Percentiles rank a stretch among this genome's conserved stretches.
phyloP scores from a whole-genome alignment of 2,329 filamentous ascomycete genomes.

The Pseudovirgaria hyperparasitica region DNA sequence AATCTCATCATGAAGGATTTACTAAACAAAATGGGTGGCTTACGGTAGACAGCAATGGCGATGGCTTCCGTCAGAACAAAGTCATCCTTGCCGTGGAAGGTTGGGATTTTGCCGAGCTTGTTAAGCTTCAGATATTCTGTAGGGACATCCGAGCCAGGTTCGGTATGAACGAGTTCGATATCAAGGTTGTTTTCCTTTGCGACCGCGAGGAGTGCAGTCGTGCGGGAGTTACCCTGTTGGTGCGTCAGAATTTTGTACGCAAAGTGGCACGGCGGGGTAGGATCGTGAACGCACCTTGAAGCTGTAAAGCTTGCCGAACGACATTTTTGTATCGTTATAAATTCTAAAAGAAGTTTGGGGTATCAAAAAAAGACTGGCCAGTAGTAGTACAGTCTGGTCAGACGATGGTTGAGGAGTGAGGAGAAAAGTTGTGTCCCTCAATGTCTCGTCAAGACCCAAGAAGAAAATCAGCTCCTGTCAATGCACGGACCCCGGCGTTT shows the following conservation, averaged over 20 bases:
- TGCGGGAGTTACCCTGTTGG: constrained; percentile 72
- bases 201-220: constrained; percentile 76
- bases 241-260: constrained; percentile 3
- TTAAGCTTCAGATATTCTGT: constrained; percentile 75
- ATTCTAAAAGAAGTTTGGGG: neutral
- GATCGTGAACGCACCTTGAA: constrained; percentile 50
- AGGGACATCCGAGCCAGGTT: constrained; percentile 50
- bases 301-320: constrained; percentile 97
- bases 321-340: constrained; percentile 50
- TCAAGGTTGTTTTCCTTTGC: constrained; percentile 97
- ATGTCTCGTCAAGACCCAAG: too few species aligned
- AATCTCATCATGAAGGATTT: constrained; percentile 54
- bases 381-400: constrained; percentile 3
- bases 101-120: constrained; percentile 81
- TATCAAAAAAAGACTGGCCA: neutral
- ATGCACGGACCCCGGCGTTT: too few species aligned
- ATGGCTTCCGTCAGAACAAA: constrained; percentile 81
- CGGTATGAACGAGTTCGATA: constrained; percentile 67
- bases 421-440: constrained; percentile 2
- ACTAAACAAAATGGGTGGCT: constrained; percentile 30
- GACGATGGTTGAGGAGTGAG: neutral
- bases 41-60: constrained; percentile 96
- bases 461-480: too few species aligned
- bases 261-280: constrained; percentile 3
- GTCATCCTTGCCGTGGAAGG: constrained; percentile 86